phyloP scores from a whole-genome alignment of 352 stramenopile species.

The Nothophytophthora sp. region DNA sequence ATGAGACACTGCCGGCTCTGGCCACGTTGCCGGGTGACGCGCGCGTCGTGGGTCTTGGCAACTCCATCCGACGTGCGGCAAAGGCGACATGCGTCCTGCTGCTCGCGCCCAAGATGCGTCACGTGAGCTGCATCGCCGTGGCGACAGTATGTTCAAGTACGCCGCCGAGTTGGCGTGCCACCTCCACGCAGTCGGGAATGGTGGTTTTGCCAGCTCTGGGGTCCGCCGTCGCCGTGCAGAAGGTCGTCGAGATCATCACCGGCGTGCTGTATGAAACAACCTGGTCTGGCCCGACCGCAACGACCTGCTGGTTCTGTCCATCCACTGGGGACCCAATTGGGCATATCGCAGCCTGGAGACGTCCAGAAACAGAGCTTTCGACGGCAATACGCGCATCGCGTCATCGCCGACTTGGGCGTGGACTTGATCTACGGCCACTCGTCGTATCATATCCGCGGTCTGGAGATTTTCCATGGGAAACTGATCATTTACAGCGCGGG shows the following conservation, averaged over 20 bases:
- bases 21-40: constrained; percentile 16
- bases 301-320: constrained; percentile 33
- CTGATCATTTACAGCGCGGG: constrained; percentile 48
- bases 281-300: constrained; percentile 10
- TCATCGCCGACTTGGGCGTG: constrained; percentile 36
- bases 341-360: constrained; percentile 21
- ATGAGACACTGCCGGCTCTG: constrained; percentile 31
- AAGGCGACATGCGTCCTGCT: constrained; percentile 14
- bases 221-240: constrained; percentile 2
- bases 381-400: constrained; percentile 28
- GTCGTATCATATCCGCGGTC: constrained; percentile 41
- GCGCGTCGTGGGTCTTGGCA: constrained; percentile 26
- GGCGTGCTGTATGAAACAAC: constrained; percentile 11
- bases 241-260: not conserved
- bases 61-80: constrained; percentile 16
- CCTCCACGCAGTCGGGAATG: constrained; percentile 26
- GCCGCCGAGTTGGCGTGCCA: constrained; percentile 32
- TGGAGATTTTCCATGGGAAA: constrained; percentile 45
- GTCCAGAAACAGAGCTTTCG: constrained; percentile 19
- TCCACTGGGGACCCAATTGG: constrained; percentile 50
- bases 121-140: constrained; percentile 30
- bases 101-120: not conserved
- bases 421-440: constrained; percentile 54
- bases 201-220: constrained; percentile 24
- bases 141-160: constrained; percentile 27